phyloP scores from a whole-genome alignment of 192 early-diverging fungal genomes.

The Lunasporangiospora selenospora region DNA sequence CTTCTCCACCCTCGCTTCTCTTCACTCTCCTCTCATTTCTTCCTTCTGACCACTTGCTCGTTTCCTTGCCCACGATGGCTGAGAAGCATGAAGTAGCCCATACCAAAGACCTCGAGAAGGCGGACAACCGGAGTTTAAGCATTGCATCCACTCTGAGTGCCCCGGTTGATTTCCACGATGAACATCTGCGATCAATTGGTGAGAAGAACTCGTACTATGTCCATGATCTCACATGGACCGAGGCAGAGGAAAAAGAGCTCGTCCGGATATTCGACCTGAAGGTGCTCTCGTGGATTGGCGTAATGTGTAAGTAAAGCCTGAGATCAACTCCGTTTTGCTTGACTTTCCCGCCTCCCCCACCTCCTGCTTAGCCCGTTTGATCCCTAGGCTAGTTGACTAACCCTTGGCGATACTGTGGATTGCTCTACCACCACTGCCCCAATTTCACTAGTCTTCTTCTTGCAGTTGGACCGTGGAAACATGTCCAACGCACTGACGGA shows the following conservation, averaged over 20 bases:
- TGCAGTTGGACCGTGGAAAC: constrained; percentile 58
- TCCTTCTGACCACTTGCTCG: neutral
- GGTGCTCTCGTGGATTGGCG: constrained; percentile 46
- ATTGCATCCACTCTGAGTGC: constrained; percentile 18
- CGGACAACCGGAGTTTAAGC: constrained; percentile 16
- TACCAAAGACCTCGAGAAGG: constrained; percentile 2
- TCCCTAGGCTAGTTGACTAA: too few relatives aligned
- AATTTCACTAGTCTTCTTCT: constrained; percentile 47
- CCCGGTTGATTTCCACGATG: constrained; percentile 4
- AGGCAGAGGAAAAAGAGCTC: constrained; percentile 53
- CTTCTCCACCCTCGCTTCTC: too few relatives aligned
- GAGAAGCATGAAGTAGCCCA: constrained; percentile 18
- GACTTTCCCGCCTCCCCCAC: too few relatives aligned
- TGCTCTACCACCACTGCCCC: neutral
- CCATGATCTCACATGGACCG: constrained; percentile 54
- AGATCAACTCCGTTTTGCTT: too few relatives aligned
- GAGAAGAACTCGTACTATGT: constrained; percentile 31
- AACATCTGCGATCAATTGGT: constrained; percentile 14
- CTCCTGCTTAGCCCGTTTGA: too few relatives aligned
- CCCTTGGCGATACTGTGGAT: too few relatives aligned
- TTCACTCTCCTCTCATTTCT: too few relatives aligned
- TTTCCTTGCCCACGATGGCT: neutral
- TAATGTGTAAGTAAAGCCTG: constrained; percentile 63
- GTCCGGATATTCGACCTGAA: constrained; percentile 57
- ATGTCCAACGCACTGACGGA: constrained; percentile 56